These are phyloP conservation scores for Euphorbia tirucalli DNA, from an alignment of 345 rosid genomes.

Conservation along the genomic window DNA sequence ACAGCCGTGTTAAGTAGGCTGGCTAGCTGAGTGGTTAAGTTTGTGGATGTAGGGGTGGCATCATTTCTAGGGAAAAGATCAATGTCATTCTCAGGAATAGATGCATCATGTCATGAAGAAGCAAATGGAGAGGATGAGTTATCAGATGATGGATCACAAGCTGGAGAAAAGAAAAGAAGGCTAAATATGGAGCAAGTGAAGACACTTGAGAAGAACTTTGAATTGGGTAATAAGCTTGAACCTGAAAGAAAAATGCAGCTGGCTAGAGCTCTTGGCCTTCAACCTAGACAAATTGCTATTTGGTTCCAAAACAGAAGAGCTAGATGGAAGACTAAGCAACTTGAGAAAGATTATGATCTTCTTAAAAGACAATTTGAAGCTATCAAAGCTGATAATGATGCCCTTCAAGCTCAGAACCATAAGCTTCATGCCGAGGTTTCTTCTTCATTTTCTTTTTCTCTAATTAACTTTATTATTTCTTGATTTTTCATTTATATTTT, in stretches of 20 bases:
- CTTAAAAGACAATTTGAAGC: constrained; percentile 79
- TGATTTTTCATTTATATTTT: no score
- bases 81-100: constrained; percentile 61
- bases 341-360: constrained; percentile 89
- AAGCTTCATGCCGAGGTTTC: constrained; percentile 81
- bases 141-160: constrained; percentile 91
- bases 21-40: no score
- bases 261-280: constrained; percentile 88
- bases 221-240: constrained; percentile 96
- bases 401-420: constrained; percentile 83
- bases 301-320: constrained; percentile 99
- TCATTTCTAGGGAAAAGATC: constrained; percentile 84
- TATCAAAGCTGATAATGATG: constrained; percentile 72
- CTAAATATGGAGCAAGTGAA: constrained; percentile 90
- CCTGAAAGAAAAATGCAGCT: constrained; percentile 99
- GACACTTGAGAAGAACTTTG: constrained; percentile 92
- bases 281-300: constrained; percentile 95
- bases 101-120: constrained; percentile 33
- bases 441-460: no score
- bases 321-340: constrained; percentile 96
- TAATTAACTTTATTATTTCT: no score
- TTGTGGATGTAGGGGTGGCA: constrained; percentile 56
- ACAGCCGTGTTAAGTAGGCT: no score
- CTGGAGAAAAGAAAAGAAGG: constrained; percentile 97
- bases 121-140: constrained; percentile 88